Base-by-base conservation (phyloP, 345 rosid genomes). In the Eucalyptus polybractea region DNA sequence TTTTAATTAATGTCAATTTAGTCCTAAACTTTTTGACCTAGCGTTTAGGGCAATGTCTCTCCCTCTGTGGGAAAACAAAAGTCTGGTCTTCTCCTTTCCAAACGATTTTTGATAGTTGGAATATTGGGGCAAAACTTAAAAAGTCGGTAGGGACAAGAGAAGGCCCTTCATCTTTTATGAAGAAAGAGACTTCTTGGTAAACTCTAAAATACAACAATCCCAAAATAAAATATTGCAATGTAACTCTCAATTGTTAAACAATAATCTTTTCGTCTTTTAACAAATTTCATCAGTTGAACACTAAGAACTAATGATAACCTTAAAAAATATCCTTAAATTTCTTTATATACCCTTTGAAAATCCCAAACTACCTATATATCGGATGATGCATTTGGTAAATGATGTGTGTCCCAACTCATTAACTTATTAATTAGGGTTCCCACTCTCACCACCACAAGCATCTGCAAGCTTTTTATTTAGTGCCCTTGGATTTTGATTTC, bases 321-420 rank as follows among this genome's bases (percentile, higher is more conserved):
- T 7, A 7, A 17, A 67, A 65, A 14, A 14, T n/a, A n/a, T 67
- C 40, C 21, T 67, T 3, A 67, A 65, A 67, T 67, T 67, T 67
- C 40, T 67, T 67, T 67, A 3, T n/a, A 67, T 33, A 67, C 10
- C 40, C 10, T 67, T 67, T 1, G 11, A 67, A 67, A n/a, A 67
- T 67, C 40, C 5, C 40, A n/a, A 0, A 67, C 0, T 67, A 6
- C 76, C 22, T n/a, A 7, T 6, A 13, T n/a, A 67, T 67, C 4
- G 6, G 21, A 31, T 67, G 37, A 67, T 3, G 40, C 21, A 31
- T 15, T 15, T 67, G 76, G 21, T 67, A 14, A n/a, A n/a, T 67
- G 19, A 67, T 15, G 4, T 14, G 76, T n/a, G 76, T 67, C 22
- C 76, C 24, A 31, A 69, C 80, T 69, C 80, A 16, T 31, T 16